phyloP scores from a whole-genome alignment of 176 grass and related monocot species.

The Tillandsia fasciculata region DNA sequence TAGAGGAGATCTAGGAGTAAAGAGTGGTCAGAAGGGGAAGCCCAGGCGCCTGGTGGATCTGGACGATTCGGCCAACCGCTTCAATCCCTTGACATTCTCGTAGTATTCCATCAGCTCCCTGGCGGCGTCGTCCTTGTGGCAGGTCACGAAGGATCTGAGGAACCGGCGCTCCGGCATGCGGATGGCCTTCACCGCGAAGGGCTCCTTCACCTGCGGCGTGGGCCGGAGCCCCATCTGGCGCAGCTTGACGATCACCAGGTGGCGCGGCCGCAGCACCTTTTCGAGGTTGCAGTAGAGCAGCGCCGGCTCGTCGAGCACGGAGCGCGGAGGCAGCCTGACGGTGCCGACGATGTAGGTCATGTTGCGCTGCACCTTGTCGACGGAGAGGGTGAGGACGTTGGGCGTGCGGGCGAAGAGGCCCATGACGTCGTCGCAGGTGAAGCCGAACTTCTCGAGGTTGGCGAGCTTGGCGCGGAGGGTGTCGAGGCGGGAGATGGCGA shows the following conservation, averaged over 20 bases:
- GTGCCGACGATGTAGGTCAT: slow-evolving; percentile 14
- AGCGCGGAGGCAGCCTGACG: neutral
- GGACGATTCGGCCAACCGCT: slow-evolving; percentile 8
- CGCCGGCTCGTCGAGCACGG: neutral
- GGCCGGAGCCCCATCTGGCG: slow-evolving; percentile 2
- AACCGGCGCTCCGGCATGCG: slow-evolving; percentile 7
- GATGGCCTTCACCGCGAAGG: neutral
- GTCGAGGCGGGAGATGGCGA: slow-evolving; percentile 10
- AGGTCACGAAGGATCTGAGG: slow-evolving; percentile 1
- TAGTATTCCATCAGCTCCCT: slow-evolving; percentile 7
- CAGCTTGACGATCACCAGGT: neutral
- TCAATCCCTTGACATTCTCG: neutral
- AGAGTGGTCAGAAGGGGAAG: slow-evolving; percentile 1
- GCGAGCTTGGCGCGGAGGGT: slow-evolving; percentile 7
- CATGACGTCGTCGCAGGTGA: slow-evolving; percentile 12
- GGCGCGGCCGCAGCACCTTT: slow-evolving; percentile 5
- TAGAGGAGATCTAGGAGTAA: neutral
- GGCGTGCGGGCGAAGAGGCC: slow-evolving; percentile 12
- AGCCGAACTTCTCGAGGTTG: slow-evolving; percentile 16
- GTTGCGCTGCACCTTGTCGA: slow-evolving; percentile 18
- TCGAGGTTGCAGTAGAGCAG: slow-evolving; percentile 18
- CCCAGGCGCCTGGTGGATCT: neutral
- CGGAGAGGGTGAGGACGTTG: slow-evolving; percentile 13
- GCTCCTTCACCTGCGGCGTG: neutral
- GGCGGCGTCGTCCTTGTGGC: neutral